A percentile compares a stretch with the other conserved stretches of the same genome.
These are phyloP conservation scores for Mortierella sp. DNA, from an alignment of 371 early-diverging fungal species.

Conservation along the genomic window DNA sequence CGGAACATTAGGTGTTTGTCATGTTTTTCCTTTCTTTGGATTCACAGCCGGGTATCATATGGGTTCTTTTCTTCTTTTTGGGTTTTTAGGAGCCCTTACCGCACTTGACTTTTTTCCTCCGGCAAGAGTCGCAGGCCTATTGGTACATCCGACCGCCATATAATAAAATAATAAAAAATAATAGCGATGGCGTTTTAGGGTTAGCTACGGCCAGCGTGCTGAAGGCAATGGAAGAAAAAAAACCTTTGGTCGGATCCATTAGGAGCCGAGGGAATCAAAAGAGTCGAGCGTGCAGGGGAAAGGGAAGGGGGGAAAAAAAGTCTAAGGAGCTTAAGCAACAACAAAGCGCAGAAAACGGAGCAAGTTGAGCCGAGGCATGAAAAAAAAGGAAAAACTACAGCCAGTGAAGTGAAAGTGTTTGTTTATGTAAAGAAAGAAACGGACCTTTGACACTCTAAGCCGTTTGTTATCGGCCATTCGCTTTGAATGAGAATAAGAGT, in stretches of 20 bases:
- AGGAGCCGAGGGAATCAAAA: not conserved
- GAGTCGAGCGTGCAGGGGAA: not conserved
- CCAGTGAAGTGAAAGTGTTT: not conserved
- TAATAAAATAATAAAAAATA: not conserved
- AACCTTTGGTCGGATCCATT: not conserved
- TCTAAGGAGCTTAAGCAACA: conserved; percentile 3
- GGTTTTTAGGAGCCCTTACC: conserved; percentile 22
- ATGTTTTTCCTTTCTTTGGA: not conserved
- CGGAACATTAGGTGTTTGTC: not conserved
- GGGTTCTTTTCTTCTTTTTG: not conserved
- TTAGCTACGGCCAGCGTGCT: not conserved
- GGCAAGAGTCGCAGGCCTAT: conserved; percentile 55
- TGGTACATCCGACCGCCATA: not conserved
- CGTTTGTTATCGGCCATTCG: conserved; percentile 66
- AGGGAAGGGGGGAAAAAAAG: not conserved
- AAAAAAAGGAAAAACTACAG: not conserved
- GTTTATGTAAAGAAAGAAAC: not conserved
- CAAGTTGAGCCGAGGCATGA: not conserved
- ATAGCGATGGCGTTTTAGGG: not conserved
- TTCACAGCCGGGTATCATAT: no score
- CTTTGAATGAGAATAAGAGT: not conserved
- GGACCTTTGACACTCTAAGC: conserved; percentile 69
- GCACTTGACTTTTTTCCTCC: conserved; percentile 58
- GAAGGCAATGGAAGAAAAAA: not conserved
- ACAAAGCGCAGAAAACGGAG: not conserved